phyloP scores from a whole-genome alignment of 1,284 basidiomycete species.

The Spongiforma sp. region DNA sequence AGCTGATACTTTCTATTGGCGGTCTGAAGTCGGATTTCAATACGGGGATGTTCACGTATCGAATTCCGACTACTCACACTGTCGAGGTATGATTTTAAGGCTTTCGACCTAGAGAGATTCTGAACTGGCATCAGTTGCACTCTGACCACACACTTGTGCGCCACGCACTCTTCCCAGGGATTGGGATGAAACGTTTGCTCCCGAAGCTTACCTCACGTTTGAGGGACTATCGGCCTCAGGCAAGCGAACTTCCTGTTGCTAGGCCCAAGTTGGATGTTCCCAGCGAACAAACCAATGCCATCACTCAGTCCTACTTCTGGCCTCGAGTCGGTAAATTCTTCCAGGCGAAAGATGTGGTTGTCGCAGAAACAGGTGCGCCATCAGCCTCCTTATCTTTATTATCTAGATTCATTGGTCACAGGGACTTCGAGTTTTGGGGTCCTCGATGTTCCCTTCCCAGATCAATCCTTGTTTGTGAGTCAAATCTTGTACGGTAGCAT shows the following conservation, averaged over 20 bases:
- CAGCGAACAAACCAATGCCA: slow-evolving; percentile 50
- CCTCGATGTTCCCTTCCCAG: slow-evolving; percentile 77
- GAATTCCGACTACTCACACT: slow-evolving; percentile 62
- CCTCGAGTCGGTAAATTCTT: slow-evolving; percentile 84
- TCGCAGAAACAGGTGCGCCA: slow-evolving; percentile 80
- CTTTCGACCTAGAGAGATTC: neutral
- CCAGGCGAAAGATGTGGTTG: slow-evolving; percentile 74
- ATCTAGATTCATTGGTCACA: slow-evolving; percentile 29
- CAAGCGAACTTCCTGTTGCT: slow-evolving; percentile 53
- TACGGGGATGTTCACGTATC: slow-evolving; percentile 83
- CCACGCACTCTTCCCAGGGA: slow-evolving; percentile 62
- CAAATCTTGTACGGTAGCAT: slow-evolving; percentile 91
- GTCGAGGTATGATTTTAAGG: slow-evolving; percentile 56
- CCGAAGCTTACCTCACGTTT: slow-evolving; percentile 70
- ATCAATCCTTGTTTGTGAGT: slow-evolving; percentile 65
- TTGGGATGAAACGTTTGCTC: slow-evolving; percentile 76
- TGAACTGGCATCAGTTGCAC: slow-evolving; percentile 65
- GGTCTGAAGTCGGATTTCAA: slow-evolving; percentile 90
- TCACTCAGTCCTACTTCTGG: slow-evolving; percentile 89
- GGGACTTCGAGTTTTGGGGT: slow-evolving; percentile 74
- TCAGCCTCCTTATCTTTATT: neutral
- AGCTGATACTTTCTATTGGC: slow-evolving; percentile 87
- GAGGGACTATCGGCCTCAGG: slow-evolving; percentile 43
- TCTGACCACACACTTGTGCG: slow-evolving; percentile 78
- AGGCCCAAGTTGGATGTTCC: slow-evolving; percentile 54